Percentiles rank a stretch among this genome's conserved stretches.
Conservation (phyloP, 495 filamentous ascomycete genomes). For the Staphylotrichum tortipilum region DNA sequence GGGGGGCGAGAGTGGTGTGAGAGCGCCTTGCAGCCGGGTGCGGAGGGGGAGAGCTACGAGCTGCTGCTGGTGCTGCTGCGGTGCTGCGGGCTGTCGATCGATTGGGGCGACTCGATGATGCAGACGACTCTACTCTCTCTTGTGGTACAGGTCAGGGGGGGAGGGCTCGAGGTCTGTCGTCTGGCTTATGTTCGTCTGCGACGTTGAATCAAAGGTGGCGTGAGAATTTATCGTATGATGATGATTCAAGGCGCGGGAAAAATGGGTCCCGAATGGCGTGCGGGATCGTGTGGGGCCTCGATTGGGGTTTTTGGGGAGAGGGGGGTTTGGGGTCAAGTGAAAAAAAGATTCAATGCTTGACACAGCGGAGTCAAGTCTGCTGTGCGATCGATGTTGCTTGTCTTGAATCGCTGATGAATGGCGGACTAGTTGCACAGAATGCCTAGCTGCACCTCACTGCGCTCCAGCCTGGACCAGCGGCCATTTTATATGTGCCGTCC, state of each 20-base stretch:
- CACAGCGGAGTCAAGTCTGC: too few relatives aligned
- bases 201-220: neutral
- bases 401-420: too few relatives aligned
- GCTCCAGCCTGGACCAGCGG: neutral
- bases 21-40: too few relatives aligned
- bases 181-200: conserved; percentile 1
- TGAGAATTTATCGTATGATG: conserved; percentile 7
- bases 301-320: too few relatives aligned
- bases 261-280: neutral
- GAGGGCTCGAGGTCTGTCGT: neutral
- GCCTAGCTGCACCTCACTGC: too few relatives aligned
- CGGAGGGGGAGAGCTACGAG: too few relatives aligned
- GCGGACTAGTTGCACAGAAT: too few relatives aligned
- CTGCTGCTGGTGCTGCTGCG: neutral
- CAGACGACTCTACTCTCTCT: too few relatives aligned
- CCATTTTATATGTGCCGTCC: neutral
- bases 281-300: neutral
- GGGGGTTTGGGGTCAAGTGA: too few relatives aligned
- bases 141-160: neutral
- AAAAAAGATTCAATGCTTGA: too few relatives aligned
- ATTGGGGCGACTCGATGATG: neutral
- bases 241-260: neutral
- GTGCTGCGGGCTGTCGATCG: neutral
- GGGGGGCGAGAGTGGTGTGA: neutral
- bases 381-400: too few relatives aligned